Evolutionary conservation across 345 rosid genomes (phyloP).

Genomic region (Triadica sebifera): DNA sequence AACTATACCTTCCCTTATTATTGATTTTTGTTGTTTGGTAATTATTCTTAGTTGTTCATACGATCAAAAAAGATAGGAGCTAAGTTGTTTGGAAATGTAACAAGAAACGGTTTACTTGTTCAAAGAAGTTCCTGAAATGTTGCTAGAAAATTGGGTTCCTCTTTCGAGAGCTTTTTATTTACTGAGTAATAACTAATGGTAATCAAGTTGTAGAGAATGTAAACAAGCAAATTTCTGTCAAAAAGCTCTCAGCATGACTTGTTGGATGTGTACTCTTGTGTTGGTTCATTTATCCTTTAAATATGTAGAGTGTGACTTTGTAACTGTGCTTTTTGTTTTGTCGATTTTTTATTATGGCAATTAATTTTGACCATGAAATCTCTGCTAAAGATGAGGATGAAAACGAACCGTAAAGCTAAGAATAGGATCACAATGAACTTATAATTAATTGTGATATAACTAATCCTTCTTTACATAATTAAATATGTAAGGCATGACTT

Average conservation of each 20-base stretch:
- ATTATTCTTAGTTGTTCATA: not conserved
- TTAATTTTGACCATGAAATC: not conserved
- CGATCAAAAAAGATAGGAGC: not conserved
- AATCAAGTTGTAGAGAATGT: not conserved
- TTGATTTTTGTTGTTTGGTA: slow-evolving; percentile 5
- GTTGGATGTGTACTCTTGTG: not conserved
- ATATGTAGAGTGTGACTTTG: not conserved
- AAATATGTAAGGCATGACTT: not conserved
- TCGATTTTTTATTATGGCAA: not conserved
- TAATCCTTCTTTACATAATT: not conserved
- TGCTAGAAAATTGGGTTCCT: not conserved
- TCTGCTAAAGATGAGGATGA: not conserved
- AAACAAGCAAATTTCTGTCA: not conserved
- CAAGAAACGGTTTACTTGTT: not conserved
- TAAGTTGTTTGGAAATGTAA: not conserved
- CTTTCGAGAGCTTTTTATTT: not conserved
- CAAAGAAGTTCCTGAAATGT: not conserved
- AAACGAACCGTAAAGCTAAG: not conserved
- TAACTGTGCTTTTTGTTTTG: not conserved
- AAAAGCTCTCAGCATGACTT: not conserved
- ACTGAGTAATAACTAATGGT: no score
- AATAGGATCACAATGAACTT: not conserved
- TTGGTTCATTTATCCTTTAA: not conserved
- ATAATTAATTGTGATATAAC: no score
- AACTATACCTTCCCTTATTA: not conserved